Percentiles rank a stretch among this genome's conserved stretches.
phyloP scores from a whole-genome alignment of 495 filamentous ascomycete genomes.

The Hyaloscypha hepaticicola region DNA sequence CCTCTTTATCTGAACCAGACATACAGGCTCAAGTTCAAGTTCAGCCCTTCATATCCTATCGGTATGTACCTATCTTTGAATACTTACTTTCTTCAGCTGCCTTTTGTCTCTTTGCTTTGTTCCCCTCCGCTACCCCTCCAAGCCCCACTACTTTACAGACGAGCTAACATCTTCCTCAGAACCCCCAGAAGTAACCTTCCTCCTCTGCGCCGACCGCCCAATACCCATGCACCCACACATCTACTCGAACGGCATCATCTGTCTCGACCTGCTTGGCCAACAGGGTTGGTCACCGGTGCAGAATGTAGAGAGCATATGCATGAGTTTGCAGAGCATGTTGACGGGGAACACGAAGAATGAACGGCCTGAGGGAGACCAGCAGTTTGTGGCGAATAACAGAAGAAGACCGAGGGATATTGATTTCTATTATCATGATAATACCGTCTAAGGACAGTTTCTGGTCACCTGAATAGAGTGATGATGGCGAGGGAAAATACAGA shows the following conservation, averaged over 20 bases:
- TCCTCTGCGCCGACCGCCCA: conserved; percentile 60
- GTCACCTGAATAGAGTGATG: not conserved
- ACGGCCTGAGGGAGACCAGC: conserved; percentile 78
- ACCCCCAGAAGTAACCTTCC: conserved; percentile 90
- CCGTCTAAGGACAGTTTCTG: conserved; percentile 51
- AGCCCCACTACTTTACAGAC: not conserved
- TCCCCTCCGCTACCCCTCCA: not conserved
- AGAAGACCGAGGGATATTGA: conserved; percentile 79
- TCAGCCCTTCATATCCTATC: conserved; percentile 83
- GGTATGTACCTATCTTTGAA: conserved; percentile 48
- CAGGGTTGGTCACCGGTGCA: conserved; percentile 96
- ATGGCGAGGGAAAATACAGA: not conserved
- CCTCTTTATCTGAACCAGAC: conserved; percentile 80
- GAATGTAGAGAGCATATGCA: conserved; percentile 94
- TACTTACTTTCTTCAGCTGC: not conserved
- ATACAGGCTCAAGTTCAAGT: conserved; percentile 85
- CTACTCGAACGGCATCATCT: conserved; percentile 98
- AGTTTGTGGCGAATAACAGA: conserved; percentile 78
- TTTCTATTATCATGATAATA: conserved; percentile 85
- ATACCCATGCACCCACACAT: conserved; percentile 98
- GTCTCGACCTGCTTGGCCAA: conserved; percentile 83
- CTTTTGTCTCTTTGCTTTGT: not conserved
- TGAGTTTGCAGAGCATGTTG: conserved; percentile 98
- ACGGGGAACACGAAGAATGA: conserved; percentile 91
- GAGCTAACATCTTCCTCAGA: conserved; percentile 46